phyloP scores from a whole-genome alignment of 257 asterid species.

The Plantago ovata region DNA sequence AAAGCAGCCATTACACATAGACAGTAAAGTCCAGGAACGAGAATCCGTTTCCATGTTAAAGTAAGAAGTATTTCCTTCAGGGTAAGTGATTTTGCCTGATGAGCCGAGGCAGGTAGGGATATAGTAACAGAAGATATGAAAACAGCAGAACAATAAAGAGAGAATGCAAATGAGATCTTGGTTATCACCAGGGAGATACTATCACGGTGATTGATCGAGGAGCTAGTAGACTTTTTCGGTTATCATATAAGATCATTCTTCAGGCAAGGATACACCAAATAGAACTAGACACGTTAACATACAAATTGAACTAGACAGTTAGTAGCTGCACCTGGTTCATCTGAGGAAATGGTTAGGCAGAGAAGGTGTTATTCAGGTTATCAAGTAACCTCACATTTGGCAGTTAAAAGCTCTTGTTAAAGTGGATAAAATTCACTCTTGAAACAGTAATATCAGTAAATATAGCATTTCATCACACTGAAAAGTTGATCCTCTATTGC shows the following conservation, averaged over 20 bases:
- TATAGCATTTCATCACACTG: neutral
- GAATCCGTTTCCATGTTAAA: conserved; percentile 11
- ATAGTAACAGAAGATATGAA: conserved; percentile 19
- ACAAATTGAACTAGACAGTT: neutral
- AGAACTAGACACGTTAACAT: neutral
- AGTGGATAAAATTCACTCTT: neutral
- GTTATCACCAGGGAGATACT: conserved; percentile 15
- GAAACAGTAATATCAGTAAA: neutral
- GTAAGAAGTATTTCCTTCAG: conserved; percentile 13
- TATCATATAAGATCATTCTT: neutral
- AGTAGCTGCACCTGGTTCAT: neutral
- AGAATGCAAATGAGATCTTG: conserved; percentile 21
- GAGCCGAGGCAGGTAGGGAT: conserved; percentile 11
- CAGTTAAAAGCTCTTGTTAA: neutral
- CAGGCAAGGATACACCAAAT: conserved; percentile 1
- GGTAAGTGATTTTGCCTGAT: conserved; percentile 3
- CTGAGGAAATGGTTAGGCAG: conserved; percentile 14
- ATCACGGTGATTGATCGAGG: conserved; percentile 12
- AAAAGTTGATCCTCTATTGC: conserved; percentile 3
- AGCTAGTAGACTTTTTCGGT: too few relatives aligned
- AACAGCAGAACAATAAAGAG: conserved; percentile 16
- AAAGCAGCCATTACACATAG: conserved; percentile 8
- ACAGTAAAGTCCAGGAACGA: conserved; percentile 2
- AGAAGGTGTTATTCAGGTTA: conserved; percentile 17
- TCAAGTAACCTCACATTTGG: neutral